phyloP scores from a whole-genome alignment of 192 early-diverging fungal species.

The Linnemannia exigua region DNA sequence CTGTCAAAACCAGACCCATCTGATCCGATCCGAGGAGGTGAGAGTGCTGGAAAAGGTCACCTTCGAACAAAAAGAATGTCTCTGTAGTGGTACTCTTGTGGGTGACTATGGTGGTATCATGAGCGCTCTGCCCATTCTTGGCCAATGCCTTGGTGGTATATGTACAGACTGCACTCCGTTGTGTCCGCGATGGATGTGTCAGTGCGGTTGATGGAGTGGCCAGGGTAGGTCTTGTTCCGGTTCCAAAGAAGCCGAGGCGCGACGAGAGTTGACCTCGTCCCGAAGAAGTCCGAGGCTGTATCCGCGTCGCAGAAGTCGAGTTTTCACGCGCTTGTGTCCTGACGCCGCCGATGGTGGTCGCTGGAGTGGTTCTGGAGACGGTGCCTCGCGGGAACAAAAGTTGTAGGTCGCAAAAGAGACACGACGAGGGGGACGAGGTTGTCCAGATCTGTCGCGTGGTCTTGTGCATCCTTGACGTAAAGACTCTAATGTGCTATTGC shows the following conservation, averaged over 20 bases:
- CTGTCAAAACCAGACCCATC: not conserved
- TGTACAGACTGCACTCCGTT: conserved; percentile 9
- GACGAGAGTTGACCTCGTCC: conserved; percentile 9
- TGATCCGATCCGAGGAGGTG: not conserved
- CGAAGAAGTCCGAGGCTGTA: conserved; percentile 10
- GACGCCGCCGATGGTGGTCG: not conserved
- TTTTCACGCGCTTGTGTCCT: not conserved
- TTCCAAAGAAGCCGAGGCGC: conserved; percentile 24
- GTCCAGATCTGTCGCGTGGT: conserved; percentile 55
- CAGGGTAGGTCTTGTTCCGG: not conserved
- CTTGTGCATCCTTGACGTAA: conserved; percentile 43
- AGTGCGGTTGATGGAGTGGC: conserved; percentile 2
- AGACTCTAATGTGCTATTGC: not conserved
- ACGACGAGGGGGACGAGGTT: conserved; percentile 34
- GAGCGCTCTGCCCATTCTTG: conserved; percentile 1
- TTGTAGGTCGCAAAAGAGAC: conserved; percentile 50
- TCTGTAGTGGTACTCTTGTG: not conserved
- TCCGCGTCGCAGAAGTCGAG: conserved; percentile 8
- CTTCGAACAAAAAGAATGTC: not conserved
- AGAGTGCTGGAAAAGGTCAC: not conserved
- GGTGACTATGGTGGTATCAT: not conserved
- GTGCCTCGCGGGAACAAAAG: conserved; percentile 15
- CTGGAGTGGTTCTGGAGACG: not conserved
- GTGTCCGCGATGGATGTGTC: conserved; percentile 1
- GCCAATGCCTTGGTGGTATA: conserved; percentile 21